Conservation (phyloP, 73 alveolate species). For the Stentor roeselii region DNA sequence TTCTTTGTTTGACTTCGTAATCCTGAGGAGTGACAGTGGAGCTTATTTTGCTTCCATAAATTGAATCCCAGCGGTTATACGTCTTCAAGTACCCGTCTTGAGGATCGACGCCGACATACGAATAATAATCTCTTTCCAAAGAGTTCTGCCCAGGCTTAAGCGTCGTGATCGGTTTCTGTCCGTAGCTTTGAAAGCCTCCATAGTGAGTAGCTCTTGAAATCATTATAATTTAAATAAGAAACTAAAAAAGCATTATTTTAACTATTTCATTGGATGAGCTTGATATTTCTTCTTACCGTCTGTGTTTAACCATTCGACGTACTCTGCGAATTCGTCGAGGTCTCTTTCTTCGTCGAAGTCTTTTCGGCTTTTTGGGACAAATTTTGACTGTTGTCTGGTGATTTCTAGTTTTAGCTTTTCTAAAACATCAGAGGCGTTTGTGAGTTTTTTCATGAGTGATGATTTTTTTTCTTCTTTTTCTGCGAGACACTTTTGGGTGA, state of each 20-base stretch:
- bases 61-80: conserved; percentile 9
- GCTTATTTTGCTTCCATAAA: neutral
- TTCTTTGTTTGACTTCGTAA: neutral
- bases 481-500: too few relatives aligned
- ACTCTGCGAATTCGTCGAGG: neutral
- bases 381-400: neutral
- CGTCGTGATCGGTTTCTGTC: conserved; percentile 22
- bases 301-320: neutral
- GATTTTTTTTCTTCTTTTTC: too few relatives aligned
- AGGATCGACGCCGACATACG: neutral
- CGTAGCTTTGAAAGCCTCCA: conserved; percentile 25
- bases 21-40: neutral
- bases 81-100: neutral
- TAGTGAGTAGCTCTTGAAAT: conserved; percentile 24
- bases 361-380: neutral
- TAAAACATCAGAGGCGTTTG: too few relatives aligned
- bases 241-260: too few relatives aligned
- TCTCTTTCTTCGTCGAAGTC: neutral
- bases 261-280: too few relatives aligned
- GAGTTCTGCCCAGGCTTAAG: conserved; percentile 24
- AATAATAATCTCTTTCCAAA: neutral
- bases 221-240: too few relatives aligned
- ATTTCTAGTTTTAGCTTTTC: neutral
- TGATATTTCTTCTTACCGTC: neutral
- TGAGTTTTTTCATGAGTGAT: too few relatives aligned